phyloP scores from a whole-genome alignment of 2,329 filamentous ascomycete species.

The Pseudogymnoascus sp. region DNA sequence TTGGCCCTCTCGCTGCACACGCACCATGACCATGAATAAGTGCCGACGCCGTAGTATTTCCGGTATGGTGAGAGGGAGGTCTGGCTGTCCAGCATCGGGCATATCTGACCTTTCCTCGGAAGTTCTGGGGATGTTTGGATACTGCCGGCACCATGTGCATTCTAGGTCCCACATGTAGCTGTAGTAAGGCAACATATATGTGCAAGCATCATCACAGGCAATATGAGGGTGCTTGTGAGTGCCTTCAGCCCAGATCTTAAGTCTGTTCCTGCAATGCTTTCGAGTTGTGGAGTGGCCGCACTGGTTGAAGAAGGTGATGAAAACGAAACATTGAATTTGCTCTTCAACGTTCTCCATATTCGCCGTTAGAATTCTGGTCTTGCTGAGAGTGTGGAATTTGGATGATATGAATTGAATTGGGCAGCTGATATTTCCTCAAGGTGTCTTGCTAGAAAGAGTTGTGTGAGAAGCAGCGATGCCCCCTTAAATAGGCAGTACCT shows the following conservation, averaged over 20 bases:
- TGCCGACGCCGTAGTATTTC: not conserved
- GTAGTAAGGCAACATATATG: not conserved
- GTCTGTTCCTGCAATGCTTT: not conserved
- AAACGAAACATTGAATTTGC: not conserved
- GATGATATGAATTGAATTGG: not conserved
- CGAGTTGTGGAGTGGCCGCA: not conserved
- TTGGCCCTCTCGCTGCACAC: not conserved
- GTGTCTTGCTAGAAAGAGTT: not conserved
- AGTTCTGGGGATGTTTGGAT: not conserved
- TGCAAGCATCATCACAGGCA: not conserved
- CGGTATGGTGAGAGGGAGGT: not conserved
- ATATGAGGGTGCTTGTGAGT: not conserved
- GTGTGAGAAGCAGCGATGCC: not conserved
- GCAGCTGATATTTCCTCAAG: not conserved
- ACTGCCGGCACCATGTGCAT: not conserved
- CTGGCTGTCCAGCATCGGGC: not conserved
- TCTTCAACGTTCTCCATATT: not conserved
- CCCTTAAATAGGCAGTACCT: not conserved
- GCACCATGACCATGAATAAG: not conserved
- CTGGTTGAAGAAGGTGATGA: slow-evolving; percentile 5
- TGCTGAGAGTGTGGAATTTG: not conserved
- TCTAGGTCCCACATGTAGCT: not conserved
- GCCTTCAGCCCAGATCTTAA: not conserved
- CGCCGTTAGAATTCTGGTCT: not conserved
- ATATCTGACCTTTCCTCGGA: not conserved